These are phyloP conservation scores for Colletotrichum spinosum DNA, from an alignment of 2,329 filamentous ascomycete species.

Conservation along the genomic window DNA sequence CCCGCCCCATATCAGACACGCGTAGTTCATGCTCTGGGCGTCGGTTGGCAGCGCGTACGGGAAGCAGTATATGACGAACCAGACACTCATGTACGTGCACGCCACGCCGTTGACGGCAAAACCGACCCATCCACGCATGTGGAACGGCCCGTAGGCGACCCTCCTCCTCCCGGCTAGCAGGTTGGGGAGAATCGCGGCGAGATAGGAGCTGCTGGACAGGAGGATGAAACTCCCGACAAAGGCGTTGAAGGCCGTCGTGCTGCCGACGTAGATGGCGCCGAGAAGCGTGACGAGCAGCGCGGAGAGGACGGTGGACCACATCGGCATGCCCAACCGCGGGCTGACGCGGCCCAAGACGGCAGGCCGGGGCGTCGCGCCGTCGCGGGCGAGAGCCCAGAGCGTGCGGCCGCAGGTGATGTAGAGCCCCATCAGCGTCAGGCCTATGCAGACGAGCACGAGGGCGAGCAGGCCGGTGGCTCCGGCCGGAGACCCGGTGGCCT, in stretches of 20 bases:
- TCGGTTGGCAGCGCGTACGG: constrained; percentile 59
- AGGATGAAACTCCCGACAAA: constrained; percentile 66
- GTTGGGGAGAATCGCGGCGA: constrained; percentile 72
- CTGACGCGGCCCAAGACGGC: constrained; percentile 45
- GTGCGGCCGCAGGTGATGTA: constrained; percentile 54
- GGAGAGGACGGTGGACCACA: constrained; percentile 62
- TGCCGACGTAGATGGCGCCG: constrained; percentile 74
- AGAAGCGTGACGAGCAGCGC: constrained; percentile 61
- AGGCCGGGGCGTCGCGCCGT: constrained; percentile 51
- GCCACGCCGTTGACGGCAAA: constrained; percentile 64
- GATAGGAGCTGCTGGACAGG: constrained; percentile 63
- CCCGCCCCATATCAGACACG: constrained; percentile 56
- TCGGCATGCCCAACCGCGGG: constrained; percentile 47
- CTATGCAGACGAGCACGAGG: constrained; percentile 53
- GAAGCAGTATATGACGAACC: constrained; percentile 74
- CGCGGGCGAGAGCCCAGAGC: constrained; percentile 54
- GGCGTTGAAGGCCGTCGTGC: constrained; percentile 73
- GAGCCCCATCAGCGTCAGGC: constrained; percentile 48
- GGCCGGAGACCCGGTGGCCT: constrained; percentile 63
- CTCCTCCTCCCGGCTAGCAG: constrained; percentile 55
- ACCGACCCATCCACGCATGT: constrained; percentile 60
- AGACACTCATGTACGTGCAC: constrained; percentile 69
- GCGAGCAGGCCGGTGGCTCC: constrained; percentile 63
- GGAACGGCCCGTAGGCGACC: constrained; percentile 66
- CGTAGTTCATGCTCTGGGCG: constrained; percentile 65